Conservation (phyloP, 108 stramenopile genomes). For the Conticribra guillardii region DNA sequence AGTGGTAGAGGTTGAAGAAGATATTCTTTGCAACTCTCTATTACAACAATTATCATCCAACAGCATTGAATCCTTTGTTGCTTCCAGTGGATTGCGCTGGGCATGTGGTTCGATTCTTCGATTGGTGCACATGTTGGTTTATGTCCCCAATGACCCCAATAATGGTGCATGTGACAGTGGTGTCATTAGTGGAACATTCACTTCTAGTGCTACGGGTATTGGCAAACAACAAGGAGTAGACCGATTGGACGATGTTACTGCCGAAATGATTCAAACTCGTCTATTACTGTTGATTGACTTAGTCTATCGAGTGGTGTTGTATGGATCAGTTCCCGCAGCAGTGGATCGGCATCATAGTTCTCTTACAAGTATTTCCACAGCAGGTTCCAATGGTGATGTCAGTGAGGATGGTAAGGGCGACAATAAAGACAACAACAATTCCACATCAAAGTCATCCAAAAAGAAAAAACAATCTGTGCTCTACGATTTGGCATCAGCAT, state of each 20-base stretch:
- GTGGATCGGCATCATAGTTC: conserved; percentile 17
- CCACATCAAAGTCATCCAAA: not conserved
- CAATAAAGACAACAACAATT: not conserved
- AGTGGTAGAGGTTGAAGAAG: not conserved
- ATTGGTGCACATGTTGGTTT: conserved; percentile 36
- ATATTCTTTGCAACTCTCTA: conserved; percentile 7
- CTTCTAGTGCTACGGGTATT: not conserved
- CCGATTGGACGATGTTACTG: conserved; percentile 4
- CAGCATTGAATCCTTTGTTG: conserved; percentile 49
- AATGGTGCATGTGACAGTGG: not conserved
- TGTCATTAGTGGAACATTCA: not conserved
- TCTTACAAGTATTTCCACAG: not conserved
- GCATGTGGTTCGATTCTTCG: conserved; percentile 36
- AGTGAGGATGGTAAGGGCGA: not conserved
- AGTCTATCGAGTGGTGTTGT: conserved; percentile 44
- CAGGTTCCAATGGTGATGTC: not conserved
- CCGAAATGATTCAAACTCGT: conserved; percentile 36
- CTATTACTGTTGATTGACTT: conserved; percentile 41
- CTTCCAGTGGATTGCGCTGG: conserved; percentile 47
- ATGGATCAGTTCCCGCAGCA: conserved; percentile 41
- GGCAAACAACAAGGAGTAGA: not conserved
- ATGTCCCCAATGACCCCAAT: conserved; percentile 3
- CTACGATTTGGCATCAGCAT: not conserved
- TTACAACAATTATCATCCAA: conserved; percentile 18
- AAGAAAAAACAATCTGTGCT: not conserved